A percentile compares a stretch with the other conserved stretches of the same genome.
Evolutionary conservation across 1,284 basidiomycete species (phyloP).

Genomic region (Moesziomyces aphidis): DNA sequence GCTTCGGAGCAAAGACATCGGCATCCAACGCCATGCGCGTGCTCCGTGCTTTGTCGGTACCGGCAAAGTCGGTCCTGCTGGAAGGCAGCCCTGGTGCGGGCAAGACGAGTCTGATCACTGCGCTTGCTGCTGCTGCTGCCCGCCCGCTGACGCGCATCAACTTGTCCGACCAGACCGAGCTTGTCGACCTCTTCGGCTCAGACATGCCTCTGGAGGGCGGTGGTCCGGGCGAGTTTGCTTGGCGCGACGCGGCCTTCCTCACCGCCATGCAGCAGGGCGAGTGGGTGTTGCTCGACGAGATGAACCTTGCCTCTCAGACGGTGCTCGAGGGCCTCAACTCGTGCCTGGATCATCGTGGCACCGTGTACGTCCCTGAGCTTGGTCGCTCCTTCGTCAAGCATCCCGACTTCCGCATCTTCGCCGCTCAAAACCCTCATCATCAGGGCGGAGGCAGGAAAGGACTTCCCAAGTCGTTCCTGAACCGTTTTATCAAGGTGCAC

Average conservation of each 20-base stretch:
- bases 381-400: slow-evolving; percentile 89
- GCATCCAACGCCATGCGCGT: slow-evolving; percentile 89
- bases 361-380: slow-evolving; percentile 94
- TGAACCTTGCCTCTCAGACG: slow-evolving; percentile 92
- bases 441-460: slow-evolving; percentile 99
- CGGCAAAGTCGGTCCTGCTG: slow-evolving; percentile 86
- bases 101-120: slow-evolving; percentile 93
- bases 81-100: slow-evolving; percentile 99
- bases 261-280: slow-evolving; percentile 80
- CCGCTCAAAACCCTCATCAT: slow-evolving; percentile 94
- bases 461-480: slow-evolving; percentile 95
- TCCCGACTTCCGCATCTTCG: slow-evolving; percentile 93
- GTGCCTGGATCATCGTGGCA: slow-evolving; percentile 93
- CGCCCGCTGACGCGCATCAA: slow-evolving; percentile 94
- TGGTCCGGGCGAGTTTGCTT: slow-evolving; percentile 89
- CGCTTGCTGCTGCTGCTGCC: slow-evolving; percentile 84
- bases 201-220: slow-evolving; percentile 96
- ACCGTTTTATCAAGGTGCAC: slow-evolving; percentile 97
- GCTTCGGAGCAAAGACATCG: slow-evolving; percentile 88
- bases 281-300: slow-evolving; percentile 97
- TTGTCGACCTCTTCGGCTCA: slow-evolving; percentile 95
- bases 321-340: slow-evolving; percentile 98
- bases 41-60: slow-evolving; percentile 86
- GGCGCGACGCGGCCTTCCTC: slow-evolving; percentile 97
- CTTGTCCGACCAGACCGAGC: slow-evolving; percentile 96